phyloP scores from a whole-genome alignment of 2,329 filamentous ascomycete species.

The Leptographium galeiforme region DNA sequence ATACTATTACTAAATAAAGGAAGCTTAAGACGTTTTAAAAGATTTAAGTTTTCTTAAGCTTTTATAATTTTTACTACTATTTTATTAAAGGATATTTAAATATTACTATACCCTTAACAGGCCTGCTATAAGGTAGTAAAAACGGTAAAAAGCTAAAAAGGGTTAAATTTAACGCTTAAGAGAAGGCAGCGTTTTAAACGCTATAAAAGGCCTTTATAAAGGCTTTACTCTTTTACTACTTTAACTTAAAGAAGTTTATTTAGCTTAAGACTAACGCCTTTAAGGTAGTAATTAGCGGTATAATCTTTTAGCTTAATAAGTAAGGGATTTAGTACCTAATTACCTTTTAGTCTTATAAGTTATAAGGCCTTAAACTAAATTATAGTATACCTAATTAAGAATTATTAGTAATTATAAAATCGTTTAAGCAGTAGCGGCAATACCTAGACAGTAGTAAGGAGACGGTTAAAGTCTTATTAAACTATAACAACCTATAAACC shows the following conservation, averaged over 20 bases:
- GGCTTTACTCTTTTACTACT: background rate
- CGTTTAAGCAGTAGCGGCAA: background rate
- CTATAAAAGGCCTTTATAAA: background rate
- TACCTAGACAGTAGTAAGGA: background rate
- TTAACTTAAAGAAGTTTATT: background rate
- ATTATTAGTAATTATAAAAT: background rate
- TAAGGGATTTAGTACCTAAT: background rate
- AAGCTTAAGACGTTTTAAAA: background rate
- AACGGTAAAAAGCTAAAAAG: background rate
- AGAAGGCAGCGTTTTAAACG: background rate
- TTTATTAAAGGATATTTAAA: background rate
- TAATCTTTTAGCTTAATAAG: background rate
- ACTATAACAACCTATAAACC: background rate
- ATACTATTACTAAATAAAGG: background rate
- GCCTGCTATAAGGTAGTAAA: background rate
- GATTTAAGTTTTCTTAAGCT: background rate
- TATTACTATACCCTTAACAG: background rate
- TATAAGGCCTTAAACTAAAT: background rate
- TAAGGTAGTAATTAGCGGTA: background rate
- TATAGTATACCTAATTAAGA: background rate
- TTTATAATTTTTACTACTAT: background rate
- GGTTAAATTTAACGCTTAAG: background rate
- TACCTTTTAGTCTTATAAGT: background rate
- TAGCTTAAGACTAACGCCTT: background rate
- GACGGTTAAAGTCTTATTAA: background rate